These are phyloP conservation scores for Lathyrus sativus DNA, from an alignment of 306 rosid genomes.

Conservation along the genomic window DNA sequence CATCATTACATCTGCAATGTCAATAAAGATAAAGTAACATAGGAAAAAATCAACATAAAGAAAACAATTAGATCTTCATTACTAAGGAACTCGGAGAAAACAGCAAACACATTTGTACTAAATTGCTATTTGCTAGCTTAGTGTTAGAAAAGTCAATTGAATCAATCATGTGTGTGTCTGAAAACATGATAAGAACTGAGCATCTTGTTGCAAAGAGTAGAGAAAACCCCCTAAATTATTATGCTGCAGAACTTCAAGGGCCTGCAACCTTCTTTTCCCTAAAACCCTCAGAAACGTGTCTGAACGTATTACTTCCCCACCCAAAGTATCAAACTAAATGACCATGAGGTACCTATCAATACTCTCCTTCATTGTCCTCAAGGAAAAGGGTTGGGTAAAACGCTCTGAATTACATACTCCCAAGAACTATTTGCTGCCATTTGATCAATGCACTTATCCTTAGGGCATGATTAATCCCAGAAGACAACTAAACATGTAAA, in stretches of 20 bases:
- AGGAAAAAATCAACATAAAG: not conserved
- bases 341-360: not conserved
- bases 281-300: constrained; percentile 2
- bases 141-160: constrained; percentile 10
- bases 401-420: not conserved
- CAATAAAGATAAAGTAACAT: constrained; percentile 19
- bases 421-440: not conserved
- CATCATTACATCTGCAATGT: constrained; percentile 67
- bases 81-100: constrained; percentile 4
- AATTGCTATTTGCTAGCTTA: constrained; percentile 20
- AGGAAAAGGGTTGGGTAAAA: constrained; percentile 7
- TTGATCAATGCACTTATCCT: not conserved
- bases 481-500: not conserved
- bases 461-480: constrained; percentile 8
- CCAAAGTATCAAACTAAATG: not conserved
- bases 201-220: not conserved
- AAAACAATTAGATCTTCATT: not conserved
- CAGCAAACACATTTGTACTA: not conserved
- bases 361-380: not conserved
- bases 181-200: constrained; percentile 8
- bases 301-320: too few species aligned
- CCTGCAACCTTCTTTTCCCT: not conserved
- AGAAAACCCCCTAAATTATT: not conserved
- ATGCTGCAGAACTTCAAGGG: not conserved
- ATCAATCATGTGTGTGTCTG: constrained; percentile 2